phyloP scores from a whole-genome alignment of 129 eudicot genomes.

The Helichrysum umbraculigerum region DNA sequence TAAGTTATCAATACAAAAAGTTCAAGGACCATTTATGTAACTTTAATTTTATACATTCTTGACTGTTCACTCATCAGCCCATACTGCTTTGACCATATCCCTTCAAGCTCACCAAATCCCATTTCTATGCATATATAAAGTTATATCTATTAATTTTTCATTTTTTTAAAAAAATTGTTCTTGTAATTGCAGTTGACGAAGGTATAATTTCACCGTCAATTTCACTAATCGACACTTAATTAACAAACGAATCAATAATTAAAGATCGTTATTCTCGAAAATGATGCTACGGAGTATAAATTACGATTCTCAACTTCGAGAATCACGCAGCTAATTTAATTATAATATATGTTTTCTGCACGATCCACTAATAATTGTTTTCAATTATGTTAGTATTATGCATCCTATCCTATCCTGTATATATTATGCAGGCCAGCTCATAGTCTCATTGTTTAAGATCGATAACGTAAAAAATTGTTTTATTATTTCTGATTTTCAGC shows the following conservation, averaged over 20 bases:
- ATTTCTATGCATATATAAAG: no score
- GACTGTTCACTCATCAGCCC: not conserved
- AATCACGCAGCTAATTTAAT: not conserved
- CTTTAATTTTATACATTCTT: not conserved
- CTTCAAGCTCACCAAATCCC: not conserved
- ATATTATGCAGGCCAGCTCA: slow-evolving; percentile 22
- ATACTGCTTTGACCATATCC: not conserved
- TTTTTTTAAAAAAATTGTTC: not conserved
- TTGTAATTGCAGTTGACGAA: not conserved
- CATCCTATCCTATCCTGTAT: not conserved
- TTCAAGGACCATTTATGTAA: not conserved
- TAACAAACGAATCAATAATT: slow-evolving; percentile 1
- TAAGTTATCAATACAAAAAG: no score
- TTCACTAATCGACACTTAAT: slow-evolving; percentile 18
- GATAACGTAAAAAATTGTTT: slow-evolving; percentile 2
- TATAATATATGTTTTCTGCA: not conserved
- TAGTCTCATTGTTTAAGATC: not conserved
- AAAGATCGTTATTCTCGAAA: not conserved
- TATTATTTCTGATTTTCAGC: slow-evolving; percentile 6
- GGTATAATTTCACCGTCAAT: slow-evolving; percentile 16
- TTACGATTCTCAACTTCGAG: not conserved
- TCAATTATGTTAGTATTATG: not conserved
- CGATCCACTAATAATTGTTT: not conserved
- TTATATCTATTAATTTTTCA: no score
- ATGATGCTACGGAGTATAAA: not conserved